Evolutionary conservation across 495 filamentous ascomycete genomes (phyloP).

Genomic region (Neurospora sp.): DNA sequence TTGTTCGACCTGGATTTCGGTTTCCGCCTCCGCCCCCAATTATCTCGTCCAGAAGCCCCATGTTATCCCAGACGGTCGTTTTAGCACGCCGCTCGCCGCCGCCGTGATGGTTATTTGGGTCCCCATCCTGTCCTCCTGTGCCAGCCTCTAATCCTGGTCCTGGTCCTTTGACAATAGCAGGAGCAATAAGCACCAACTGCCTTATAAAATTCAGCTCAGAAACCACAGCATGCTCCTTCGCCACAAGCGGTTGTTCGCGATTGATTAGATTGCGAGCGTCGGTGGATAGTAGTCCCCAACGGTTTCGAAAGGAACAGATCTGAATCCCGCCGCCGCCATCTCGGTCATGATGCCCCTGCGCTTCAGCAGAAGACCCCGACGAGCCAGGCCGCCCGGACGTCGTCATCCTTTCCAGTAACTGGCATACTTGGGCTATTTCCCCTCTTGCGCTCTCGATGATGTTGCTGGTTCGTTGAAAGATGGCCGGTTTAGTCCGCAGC

Average conservation of each 20-base stretch:
- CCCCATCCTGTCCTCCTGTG: not conserved
- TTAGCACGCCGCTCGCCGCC: conserved; percentile 48
- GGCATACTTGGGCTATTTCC: conserved; percentile 5
- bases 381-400: not conserved
- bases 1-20: not conserved
- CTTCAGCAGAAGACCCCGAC: too few species aligned
- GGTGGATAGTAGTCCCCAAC: not conserved
- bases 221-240: conserved; percentile 8
- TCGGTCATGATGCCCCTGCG: too few species aligned
- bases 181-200: conserved; percentile 42
- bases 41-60: conserved; percentile 45
- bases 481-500: not conserved
- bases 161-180: conserved; percentile 28
- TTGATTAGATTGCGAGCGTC: not conserved
- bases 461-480: conserved; percentile 6
- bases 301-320: not conserved
- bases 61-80: conserved; percentile 41
- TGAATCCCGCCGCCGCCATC: not conserved
- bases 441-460: conserved; percentile 9
- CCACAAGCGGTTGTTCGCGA: conserved; percentile 6
- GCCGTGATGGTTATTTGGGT: conserved; percentile 19
- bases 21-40: conserved; percentile 3
- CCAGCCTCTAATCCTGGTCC: not conserved
- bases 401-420: conserved; percentile 6
- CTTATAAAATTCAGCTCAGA: conserved; percentile 43